Base-by-base conservation (phyloP, 2,329 filamentous ascomycete species). In the Aspergillus sclerotialis region DNA sequence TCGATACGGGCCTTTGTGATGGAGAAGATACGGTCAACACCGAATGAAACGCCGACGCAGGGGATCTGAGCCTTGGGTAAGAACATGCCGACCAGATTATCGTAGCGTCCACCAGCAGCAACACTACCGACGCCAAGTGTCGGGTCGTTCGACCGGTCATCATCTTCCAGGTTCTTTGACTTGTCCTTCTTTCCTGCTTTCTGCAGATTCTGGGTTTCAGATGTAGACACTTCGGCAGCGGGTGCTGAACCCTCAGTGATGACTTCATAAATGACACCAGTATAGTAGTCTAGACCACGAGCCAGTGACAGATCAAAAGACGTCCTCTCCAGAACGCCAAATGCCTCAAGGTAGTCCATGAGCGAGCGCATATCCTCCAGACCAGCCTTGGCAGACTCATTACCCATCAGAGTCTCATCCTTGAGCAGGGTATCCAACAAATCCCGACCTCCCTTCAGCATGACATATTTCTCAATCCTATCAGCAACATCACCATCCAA, bases 1-100 rank as follows among this genome's bases (percentile, higher is more conserved):
- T 76, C 78, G 58, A 86, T 73, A 31, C 80, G 74, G 9, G 85
- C 81, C 61, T 94, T 89, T 45, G 82, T 86, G 55, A 95, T 89
- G 49, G 84, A 87, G 67, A 94, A 94, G 54, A 96, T 95, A 49
- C 90, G 82, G 63, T 96, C 90, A 31, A 95, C 86, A 36, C 90
- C 90, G 55, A 96, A 95, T 2, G 89, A 94, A 48, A 94, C 84
- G 43, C 85, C 85, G 5, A 92, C 84, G 49, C 85, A 90, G n/a
- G 86, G 90, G 36, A 95, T 87, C 56, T 89, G 80, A 14, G 70
- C 76, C 66, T 89, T 90, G 50, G 82, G 82, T 36, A 78, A 81
- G 69, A 94, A 95, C 86, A 94, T 94, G 65, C 84, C 84, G 4
- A 95, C 90, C 4, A 95, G 75, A 56, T 92, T 82, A 63, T 95